These are phyloP conservation scores for Saccharomyces hybrid DNA, from an alignment of 1,139 yeast species.

Conservation along the genomic window DNA sequence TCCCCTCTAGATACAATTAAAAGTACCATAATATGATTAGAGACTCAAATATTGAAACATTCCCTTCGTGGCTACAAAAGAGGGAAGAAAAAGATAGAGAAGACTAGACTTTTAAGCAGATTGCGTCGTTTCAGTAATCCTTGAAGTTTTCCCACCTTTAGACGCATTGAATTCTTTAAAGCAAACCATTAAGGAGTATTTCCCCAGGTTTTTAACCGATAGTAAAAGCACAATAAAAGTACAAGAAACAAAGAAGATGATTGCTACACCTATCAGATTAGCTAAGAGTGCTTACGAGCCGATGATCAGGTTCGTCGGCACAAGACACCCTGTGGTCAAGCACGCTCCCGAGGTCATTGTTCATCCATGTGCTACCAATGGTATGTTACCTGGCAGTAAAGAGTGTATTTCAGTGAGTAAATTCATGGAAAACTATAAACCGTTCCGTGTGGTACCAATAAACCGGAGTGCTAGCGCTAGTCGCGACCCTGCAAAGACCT, in stretches of 20 bases:
- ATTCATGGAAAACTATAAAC: constrained; percentile 21
- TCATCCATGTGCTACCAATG: constrained; percentile 42
- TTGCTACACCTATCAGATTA: constrained; percentile 26
- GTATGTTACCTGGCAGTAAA: constrained; percentile 37
- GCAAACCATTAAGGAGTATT: neutral
- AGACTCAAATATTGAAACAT: neutral
- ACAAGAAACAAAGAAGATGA: constrained; percentile 26
- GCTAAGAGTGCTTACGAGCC: constrained; percentile 40
- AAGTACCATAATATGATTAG: neutral
- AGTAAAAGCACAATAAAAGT: neutral
- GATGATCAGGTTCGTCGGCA: constrained; percentile 57
- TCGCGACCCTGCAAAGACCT: constrained; percentile 33
- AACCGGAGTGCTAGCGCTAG: constrained; percentile 12
- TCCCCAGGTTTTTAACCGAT: constrained; percentile 1
- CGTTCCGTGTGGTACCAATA: constrained; percentile 34
- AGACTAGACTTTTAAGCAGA: neutral
- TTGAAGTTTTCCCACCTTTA: neutral
- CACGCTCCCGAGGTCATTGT: constrained; percentile 29
- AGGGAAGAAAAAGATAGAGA: neutral
- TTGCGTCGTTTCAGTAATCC: neutral
- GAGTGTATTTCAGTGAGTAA: constrained; percentile 27
- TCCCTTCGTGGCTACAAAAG: neutral
- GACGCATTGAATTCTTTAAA: neutral
- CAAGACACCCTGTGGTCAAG: constrained; percentile 31
- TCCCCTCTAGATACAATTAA: neutral